Evolutionary conservation across 139 green algal genomes (phyloP).

Genomic region (Deuterostichococcus epilithicus): DNA sequence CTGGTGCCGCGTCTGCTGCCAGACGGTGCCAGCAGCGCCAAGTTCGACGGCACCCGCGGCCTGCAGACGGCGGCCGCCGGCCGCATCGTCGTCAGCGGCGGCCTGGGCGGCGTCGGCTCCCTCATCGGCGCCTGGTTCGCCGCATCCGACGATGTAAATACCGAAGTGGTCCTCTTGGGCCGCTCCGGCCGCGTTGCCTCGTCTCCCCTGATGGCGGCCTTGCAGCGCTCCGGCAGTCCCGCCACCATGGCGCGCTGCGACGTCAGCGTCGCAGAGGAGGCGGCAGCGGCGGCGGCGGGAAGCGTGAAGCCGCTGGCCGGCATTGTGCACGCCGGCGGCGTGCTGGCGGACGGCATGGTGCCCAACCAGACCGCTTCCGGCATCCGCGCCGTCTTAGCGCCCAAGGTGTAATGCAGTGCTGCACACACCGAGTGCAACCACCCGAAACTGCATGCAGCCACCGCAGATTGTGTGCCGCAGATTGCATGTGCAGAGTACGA

Average conservation of each 20-base stretch:
- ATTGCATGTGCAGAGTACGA: no score
- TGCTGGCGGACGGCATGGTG: conserved; percentile 54
- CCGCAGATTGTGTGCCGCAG: background rate
- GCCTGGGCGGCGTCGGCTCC: conserved; percentile 7
- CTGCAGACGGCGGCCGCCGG: no score
- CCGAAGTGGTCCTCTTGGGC: conserved; percentile 6
- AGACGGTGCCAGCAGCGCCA: background rate
- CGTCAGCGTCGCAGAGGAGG: conserved; percentile 13
- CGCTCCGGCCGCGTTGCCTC: background rate
- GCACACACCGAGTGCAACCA: no score
- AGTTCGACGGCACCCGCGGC: background rate
- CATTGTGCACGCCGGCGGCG: conserved; percentile 59
- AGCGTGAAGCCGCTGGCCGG: conserved; percentile 13
- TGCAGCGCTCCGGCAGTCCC: background rate
- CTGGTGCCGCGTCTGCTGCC: background rate
- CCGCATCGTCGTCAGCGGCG: background rate
- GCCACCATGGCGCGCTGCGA: conserved; percentile 33
- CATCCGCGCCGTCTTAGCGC: conserved; percentile 18
- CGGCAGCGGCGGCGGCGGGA: background rate
- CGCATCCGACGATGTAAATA: background rate
- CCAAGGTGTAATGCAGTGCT: conserved; percentile 19
- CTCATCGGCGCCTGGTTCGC: conserved; percentile 8
- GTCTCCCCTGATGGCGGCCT: background rate
- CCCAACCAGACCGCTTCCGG: conserved; percentile 29
- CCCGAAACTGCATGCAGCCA: no score